A percentile compares a stretch with the other conserved stretches of the same genome.
Evolutionary conservation across 1,284 basidiomycete species (phyloP).

Genomic region (Irpex lacteus): DNA sequence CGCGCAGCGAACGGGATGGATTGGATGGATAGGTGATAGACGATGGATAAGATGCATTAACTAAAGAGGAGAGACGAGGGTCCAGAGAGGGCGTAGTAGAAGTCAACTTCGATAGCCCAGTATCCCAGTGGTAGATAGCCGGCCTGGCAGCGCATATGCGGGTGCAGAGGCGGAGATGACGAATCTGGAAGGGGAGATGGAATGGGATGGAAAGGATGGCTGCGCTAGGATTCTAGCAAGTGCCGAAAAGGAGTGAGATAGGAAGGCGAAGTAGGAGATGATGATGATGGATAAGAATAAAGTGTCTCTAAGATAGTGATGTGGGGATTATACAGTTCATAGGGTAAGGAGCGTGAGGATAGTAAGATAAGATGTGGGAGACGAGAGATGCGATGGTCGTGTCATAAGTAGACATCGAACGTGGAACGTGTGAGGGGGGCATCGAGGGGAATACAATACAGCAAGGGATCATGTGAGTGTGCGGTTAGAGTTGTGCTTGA

Average conservation of each 20-base stretch:
- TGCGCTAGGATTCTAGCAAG: not conserved
- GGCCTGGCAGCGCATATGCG: not conserved
- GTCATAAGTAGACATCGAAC: not conserved
- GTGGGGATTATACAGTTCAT: not conserved
- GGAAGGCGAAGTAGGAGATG: not conserved
- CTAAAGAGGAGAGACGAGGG: not conserved
- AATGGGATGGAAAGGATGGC: no score
- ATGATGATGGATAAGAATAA: not conserved
- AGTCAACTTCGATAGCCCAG: not conserved
- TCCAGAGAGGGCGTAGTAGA: not conserved
- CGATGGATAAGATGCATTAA: not conserved
- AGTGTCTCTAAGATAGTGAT: not conserved
- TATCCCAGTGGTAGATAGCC: not conserved
- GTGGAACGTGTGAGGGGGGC: not conserved
- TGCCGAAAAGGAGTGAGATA: not conserved
- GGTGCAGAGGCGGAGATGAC: not conserved
- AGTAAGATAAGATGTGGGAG: not conserved
- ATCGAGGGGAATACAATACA: not conserved
- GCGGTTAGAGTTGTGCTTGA: not conserved
- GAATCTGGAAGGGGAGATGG: no score
- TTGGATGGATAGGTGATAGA: not conserved
- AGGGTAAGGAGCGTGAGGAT: not conserved
- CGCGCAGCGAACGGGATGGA: conserved; percentile 1
- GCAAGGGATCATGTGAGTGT: not conserved
- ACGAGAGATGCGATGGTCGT: not conserved